Conservation (phyloP, 2,329 filamentous ascomycete genomes). For the Thyridium curvatum region DNA sequence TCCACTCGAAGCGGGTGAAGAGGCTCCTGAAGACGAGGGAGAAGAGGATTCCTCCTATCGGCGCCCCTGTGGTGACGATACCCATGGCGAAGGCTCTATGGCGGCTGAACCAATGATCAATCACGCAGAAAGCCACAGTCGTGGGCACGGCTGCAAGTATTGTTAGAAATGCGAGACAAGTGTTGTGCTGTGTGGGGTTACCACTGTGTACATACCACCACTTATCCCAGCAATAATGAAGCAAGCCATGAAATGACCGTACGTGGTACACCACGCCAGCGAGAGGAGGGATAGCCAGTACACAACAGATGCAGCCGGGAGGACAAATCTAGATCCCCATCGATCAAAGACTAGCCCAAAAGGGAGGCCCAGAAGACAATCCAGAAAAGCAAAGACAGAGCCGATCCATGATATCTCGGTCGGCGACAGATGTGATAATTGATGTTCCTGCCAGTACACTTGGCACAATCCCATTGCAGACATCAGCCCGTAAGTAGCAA, state of each 20-base stretch:
- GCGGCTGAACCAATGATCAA: conserved; percentile 17
- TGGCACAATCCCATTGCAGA: conserved; percentile 20
- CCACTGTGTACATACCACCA: conserved; percentile 9
- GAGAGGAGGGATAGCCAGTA: conserved; percentile 18
- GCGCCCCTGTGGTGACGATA: conserved; percentile 17
- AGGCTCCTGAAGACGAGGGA: conserved; percentile 17
- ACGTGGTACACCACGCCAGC: conserved; percentile 17
- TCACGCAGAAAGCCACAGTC: conserved; percentile 16
- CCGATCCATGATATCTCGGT: conserved; percentile 19
- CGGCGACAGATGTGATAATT: conserved; percentile 11
- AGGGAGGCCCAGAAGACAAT: conserved; percentile 14
- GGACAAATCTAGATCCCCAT: conserved; percentile 9
- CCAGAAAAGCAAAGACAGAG: conserved; percentile 19
- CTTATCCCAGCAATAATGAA: conserved; percentile 17
- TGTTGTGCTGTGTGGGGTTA: too few relatives aligned
- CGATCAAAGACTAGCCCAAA: conserved; percentile 16
- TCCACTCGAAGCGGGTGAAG: conserved; percentile 15
- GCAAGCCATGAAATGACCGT: conserved; percentile 20
- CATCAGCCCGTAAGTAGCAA: conserved; percentile 19
- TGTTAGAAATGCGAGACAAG: background rate
- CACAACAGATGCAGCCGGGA: conserved; percentile 11
- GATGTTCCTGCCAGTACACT: conserved; percentile 16
- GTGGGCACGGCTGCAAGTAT: conserved; percentile 13
- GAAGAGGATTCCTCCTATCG: conserved; percentile 22
- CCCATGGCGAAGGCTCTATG: conserved; percentile 14